A percentile compares a stretch with the other conserved stretches of the same genome.
phyloP scores from a whole-genome alignment of 257 asterid genomes.

The Fraxinus americana region DNA sequence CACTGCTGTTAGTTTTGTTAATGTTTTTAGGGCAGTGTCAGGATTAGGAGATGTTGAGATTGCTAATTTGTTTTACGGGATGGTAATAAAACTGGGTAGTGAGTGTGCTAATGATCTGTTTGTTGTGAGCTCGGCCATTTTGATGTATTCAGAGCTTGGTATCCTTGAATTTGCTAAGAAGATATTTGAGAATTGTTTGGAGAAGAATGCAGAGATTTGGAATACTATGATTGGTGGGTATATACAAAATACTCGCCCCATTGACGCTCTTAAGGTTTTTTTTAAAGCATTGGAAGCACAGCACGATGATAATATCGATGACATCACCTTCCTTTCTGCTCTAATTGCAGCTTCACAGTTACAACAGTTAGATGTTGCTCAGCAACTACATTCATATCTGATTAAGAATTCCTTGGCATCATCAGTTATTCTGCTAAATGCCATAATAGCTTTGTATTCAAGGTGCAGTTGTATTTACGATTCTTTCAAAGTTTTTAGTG shows the following conservation, averaged over 20 bases:
- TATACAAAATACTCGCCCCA: conserved; percentile 52
- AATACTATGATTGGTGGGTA: conserved; percentile 71
- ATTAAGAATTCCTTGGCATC: conserved; percentile 51
- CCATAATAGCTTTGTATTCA: conserved; percentile 61
- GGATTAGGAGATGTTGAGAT: conserved; percentile 40
- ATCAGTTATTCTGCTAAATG: conserved; percentile 49
- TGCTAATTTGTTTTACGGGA: conserved; percentile 60
- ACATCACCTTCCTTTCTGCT: conserved; percentile 66
- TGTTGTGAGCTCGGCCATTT: conserved; percentile 75
- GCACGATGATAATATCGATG: conserved; percentile 46
- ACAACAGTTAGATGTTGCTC: conserved; percentile 49
- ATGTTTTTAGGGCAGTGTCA: conserved; percentile 61
- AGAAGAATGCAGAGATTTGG: conserved; percentile 73
- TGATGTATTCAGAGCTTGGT: conserved; percentile 72
- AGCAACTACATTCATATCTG: conserved; percentile 61
- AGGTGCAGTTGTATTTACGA: conserved; percentile 52
- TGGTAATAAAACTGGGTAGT: conserved; percentile 50
- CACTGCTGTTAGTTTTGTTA: conserved; percentile 61
- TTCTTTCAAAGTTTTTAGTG: conserved; percentile 57
- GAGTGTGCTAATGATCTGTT: conserved; percentile 56
- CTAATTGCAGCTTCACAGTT: conserved; percentile 69
- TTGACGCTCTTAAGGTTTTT: conserved; percentile 56
- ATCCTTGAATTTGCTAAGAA: conserved; percentile 50
- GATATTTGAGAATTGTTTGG: conserved; percentile 56
- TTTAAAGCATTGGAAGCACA: conserved; percentile 46